A percentile compares a stretch with the other conserved stretches of the same genome.
These are phyloP conservation scores for Tuber brumale DNA, from an alignment of 495 filamentous ascomycete species.

Conservation along the genomic window DNA sequence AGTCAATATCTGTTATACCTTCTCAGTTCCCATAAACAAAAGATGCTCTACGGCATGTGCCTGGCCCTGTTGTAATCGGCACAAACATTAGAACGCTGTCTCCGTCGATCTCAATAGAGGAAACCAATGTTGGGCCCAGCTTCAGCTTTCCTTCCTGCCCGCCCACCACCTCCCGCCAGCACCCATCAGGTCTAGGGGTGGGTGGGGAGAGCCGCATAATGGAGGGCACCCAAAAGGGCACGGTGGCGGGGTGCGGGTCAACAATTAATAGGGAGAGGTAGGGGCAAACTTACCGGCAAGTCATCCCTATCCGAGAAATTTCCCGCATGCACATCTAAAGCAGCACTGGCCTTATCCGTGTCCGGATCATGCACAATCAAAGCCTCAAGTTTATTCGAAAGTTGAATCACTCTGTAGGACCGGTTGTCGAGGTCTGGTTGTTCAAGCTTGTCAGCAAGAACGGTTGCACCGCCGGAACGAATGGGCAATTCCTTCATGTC, in stretches of 20 bases:
- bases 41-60: slow-evolving; percentile 52
- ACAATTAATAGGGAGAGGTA: slow-evolving; percentile 9
- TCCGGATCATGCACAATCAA: slow-evolving; percentile 90
- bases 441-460: slow-evolving; percentile 74
- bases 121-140: neutral
- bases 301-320: slow-evolving; percentile 87
- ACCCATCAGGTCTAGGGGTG: neutral
- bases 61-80: slow-evolving; percentile 36
- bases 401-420: slow-evolving; percentile 75
- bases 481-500: slow-evolving; percentile 24
- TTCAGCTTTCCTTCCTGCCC: neutral
- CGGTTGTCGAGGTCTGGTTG: slow-evolving; percentile 83
- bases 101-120: neutral
- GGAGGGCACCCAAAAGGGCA: neutral
- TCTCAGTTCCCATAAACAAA: slow-evolving; percentile 97
- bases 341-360: slow-evolving; percentile 93
- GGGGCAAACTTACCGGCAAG: slow-evolving; percentile 58
- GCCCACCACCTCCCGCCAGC: neutral
- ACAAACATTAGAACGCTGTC: slow-evolving; percentile 20
- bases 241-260: neutral
- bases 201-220: slow-evolving; percentile 6
- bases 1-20: slow-evolving; percentile 49
- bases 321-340: slow-evolving; percentile 91
- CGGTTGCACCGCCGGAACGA: slow-evolving; percentile 47
- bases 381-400: slow-evolving; percentile 87